Evolutionary conservation across 768 basidiomycete species (phyloP).

Genomic region (Suillus placidus): DNA sequence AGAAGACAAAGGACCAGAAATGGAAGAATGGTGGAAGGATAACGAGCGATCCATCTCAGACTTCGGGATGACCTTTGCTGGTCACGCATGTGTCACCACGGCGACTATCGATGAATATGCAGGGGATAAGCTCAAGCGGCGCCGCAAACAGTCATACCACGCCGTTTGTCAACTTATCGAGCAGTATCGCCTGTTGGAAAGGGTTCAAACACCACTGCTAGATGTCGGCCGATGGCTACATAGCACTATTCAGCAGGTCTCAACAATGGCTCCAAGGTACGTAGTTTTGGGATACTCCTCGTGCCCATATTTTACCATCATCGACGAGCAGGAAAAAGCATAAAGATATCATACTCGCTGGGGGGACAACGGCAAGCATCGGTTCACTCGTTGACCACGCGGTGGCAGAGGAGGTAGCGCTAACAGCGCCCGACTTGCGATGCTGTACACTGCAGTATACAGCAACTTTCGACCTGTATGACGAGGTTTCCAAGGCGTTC

Average conservation of each 20-base stretch:
- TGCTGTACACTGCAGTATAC: neutral
- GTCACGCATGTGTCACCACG: conserved; percentile 45
- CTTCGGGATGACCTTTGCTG: conserved; percentile 40
- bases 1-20: conserved; percentile 36
- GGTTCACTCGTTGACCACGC: conserved; percentile 11
- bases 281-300: neutral
- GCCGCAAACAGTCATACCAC: conserved; percentile 22
- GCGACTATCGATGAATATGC: conserved; percentile 27
- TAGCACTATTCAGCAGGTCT: neutral
- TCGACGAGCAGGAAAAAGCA: neutral
- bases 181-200: neutral
- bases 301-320: neutral
- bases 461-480: neutral
- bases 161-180: conserved; percentile 23
- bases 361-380: neutral
- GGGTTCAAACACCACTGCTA: neutral
- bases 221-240: neutral
- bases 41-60: conserved; percentile 34
- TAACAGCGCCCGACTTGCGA: conserved; percentile 16
- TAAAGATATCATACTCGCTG: neutral
- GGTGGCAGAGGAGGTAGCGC: conserved; percentile 30
- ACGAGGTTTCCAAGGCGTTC: conserved; percentile 24
- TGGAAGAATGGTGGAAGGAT: conserved; percentile 42
- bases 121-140: conserved; percentile 17
- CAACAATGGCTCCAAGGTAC: neutral